These are phyloP conservation scores for Alternaria panax DNA, from an alignment of 2,329 filamentous ascomycete species.

Conservation along the genomic window DNA sequence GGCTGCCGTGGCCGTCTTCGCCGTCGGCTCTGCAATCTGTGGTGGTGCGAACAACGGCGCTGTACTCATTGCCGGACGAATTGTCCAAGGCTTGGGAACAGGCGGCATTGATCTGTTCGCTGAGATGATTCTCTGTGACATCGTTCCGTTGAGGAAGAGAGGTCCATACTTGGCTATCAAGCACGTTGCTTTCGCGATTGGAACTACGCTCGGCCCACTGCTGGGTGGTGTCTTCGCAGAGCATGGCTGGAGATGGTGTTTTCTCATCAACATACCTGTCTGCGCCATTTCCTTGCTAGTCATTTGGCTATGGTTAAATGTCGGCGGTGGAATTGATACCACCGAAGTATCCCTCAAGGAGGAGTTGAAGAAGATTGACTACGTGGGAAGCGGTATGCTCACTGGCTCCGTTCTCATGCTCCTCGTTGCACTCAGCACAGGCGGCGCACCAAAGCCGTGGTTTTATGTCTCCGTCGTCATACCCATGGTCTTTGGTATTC, in stretches of 20 bases:
- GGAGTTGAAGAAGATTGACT: slow-evolving; percentile 50
- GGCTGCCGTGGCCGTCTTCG: slow-evolving; percentile 56
- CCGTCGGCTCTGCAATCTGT: slow-evolving; percentile 61
- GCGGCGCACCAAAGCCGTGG: slow-evolving; percentile 56
- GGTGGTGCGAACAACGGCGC: slow-evolving; percentile 55
- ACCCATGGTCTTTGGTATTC: slow-evolving; percentile 55
- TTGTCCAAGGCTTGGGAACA: slow-evolving; percentile 62
- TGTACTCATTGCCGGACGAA: slow-evolving; percentile 64
- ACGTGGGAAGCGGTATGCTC: slow-evolving; percentile 54
- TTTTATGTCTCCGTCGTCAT: slow-evolving; percentile 49
- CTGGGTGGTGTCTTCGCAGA: slow-evolving; percentile 45
- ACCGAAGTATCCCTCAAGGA: slow-evolving; percentile 18
- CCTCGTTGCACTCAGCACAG: slow-evolving; percentile 56
- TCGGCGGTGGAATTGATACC: slow-evolving; percentile 24
- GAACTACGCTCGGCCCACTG: slow-evolving; percentile 40
- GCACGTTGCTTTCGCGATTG: slow-evolving; percentile 34
- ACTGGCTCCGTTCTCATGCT: slow-evolving; percentile 51
- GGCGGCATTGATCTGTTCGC: slow-evolving; percentile 57
- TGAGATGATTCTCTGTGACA: slow-evolving; percentile 60
- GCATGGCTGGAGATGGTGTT: slow-evolving; percentile 57
- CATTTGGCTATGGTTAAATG: slow-evolving; percentile 44
- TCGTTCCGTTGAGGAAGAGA: slow-evolving; percentile 58
- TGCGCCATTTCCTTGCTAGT: slow-evolving; percentile 35
- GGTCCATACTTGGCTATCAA: slow-evolving; percentile 50
- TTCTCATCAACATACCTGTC: slow-evolving; percentile 50